These are phyloP conservation scores for Kwoniella sp. DNA, from an alignment of 768 basidiomycete genomes.

Conservation along the genomic window DNA sequence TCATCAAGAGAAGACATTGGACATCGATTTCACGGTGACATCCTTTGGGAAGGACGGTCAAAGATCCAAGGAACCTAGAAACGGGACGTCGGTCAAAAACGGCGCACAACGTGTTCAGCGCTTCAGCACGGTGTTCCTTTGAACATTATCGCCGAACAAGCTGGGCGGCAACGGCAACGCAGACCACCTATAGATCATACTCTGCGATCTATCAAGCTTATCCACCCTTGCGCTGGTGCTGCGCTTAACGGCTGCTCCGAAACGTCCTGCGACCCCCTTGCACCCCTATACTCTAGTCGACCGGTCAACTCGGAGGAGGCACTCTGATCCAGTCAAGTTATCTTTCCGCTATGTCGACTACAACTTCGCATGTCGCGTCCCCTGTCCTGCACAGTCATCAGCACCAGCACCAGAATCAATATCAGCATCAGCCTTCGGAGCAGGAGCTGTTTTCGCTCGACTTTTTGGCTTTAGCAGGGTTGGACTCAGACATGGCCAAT, in stretches of 20 bases:
- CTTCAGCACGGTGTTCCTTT: too few species aligned
- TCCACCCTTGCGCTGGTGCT: too few species aligned
- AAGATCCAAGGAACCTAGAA: neutral
- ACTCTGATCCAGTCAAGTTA: neutral
- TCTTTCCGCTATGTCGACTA: conserved; percentile 1
- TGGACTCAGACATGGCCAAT: conserved; percentile 11
- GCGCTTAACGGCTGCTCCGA: too few species aligned
- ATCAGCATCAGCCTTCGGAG: conserved; percentile 1
- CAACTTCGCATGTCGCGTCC: conserved; percentile 18
- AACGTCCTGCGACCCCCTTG: neutral
- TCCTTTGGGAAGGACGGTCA: too few species aligned
- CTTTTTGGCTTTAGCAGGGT: conserved; percentile 17
- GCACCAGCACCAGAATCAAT: neutral
- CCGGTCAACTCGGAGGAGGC: neutral
- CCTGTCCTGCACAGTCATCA: neutral
- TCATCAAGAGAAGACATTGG: too few species aligned
- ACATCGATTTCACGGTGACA: too few species aligned
- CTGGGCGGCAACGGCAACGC: too few species aligned
- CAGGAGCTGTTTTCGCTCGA: conserved; percentile 15
- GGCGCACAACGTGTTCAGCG: neutral
- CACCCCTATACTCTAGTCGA: neutral
- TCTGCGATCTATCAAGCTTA: too few species aligned
- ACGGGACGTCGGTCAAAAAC: neutral
- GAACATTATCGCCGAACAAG: too few species aligned
- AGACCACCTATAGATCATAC: too few species aligned